Evolutionary conservation across 495 filamentous ascomycete species (phyloP), one percentile per base, ranked within the genome.

Genomic region (Penicillium chermesinum): DNA sequence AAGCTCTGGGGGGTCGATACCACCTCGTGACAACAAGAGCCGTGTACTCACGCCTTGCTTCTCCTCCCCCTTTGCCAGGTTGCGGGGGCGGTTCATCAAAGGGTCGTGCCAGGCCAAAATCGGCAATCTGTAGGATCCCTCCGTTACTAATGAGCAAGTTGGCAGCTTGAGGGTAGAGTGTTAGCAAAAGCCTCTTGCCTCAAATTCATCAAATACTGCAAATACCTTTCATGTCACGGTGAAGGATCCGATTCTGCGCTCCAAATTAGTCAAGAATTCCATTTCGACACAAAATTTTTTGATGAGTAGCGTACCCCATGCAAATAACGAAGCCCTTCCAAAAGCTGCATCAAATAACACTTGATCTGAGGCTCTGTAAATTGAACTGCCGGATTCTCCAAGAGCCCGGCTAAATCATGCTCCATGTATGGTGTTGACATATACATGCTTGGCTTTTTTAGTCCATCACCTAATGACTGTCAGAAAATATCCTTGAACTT

Each of bases 371-470:
- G 80, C 58, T 89, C 82, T 7, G 82, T 87, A 50, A 99, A 89
- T 12, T 80, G 78, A 44, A 97, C 91, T 4, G 80, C 78, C 20
- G 91, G 91, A 54, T 99, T 99, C 62, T 96, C 93, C 51, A 99
- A 79, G 12, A 99, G 79, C 44, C 93, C 93, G 14, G 91, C 95
- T 5, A 99, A 77, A 63, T 99, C 93, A 63, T 99, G 93, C 57
- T 97, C 93, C 91, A 97, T 96, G 63, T 97, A 99, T 25, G 91
- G 91, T 18, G 84, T 95, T 42, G 96, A 93, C 93, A 99, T 99
- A 63, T 96, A 97, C 77, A 97, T 87, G 63, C 88, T 88, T 0
- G 87, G 84, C 48, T 85, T 82, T 66, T 90, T 93, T 40, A 82
- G 79, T 55, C 87, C 89, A 63, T 91, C 87, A 40, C 73, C 79